Evolutionary conservation across 371 early-diverging fungal species (phyloP), one percentile per base, ranked within the genome.

Genomic region (Mortierella sp.): DNA sequence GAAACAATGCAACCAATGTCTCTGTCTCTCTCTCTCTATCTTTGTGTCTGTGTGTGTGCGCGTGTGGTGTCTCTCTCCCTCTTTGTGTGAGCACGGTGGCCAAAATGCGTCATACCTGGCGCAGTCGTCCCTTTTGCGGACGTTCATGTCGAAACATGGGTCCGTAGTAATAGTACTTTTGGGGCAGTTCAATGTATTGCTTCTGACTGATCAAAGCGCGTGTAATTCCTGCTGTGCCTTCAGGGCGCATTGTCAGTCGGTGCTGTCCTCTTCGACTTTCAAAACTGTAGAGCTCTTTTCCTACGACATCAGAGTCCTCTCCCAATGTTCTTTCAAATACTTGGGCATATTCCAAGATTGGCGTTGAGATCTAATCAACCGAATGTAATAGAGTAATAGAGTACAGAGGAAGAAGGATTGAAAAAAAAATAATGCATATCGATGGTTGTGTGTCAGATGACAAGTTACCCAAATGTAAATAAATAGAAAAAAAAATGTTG

Each of bases 61-160:
- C 30, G 30, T 30, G n/a, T n/a, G n/a, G n/a, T n/a, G n/a, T 30
- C 4, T 30, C 4, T 4, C 4, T 4, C 30, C 30, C 30, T 4
- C 30, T 30, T 30, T 30, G 2, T 30, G 30, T 30, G 30, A 4
- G 30, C 30, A 4, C 30, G 30, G 1, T 4, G 1, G 30, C 30
- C 2, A 30, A 30, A 30, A 4, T 30, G 30, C 30, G 30, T 30
- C 39, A 37, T 75, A 87, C 88, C 75, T 88, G 92, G 26, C 92
- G 84, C 54, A 90, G 75, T 30, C 92, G 84, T 9, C 92, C 92
- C 55, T 87, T 88, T 61, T 92, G 92, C 14, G 92, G 92, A 20
- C 92, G 75, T 67, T 92, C 92, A 39, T 87, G 88, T 59, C 92
- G 87, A 64, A 91, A 92, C 91, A 91, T 92, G 2, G 92, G 88